Percentiles rank a stretch among this genome's conserved stretches.
These are phyloP conservation scores for Neckera pumila DNA, from an alignment of 225 moss, liverwort and hornwort species.

Conservation along the genomic window DNA sequence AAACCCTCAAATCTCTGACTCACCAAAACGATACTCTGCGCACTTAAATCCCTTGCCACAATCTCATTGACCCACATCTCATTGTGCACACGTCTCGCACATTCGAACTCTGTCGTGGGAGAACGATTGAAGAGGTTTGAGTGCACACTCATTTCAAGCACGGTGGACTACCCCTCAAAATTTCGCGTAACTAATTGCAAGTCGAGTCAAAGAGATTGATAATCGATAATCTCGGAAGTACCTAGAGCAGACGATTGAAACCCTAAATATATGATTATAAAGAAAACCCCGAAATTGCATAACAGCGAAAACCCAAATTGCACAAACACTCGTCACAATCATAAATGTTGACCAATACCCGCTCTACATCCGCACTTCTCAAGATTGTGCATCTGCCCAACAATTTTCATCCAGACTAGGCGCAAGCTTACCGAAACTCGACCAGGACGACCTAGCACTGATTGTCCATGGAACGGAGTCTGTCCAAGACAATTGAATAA, in stretches of 20 bases:
- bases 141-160: neutral
- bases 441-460: neutral
- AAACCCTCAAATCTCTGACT: neutral
- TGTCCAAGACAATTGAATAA: no score
- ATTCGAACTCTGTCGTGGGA: neutral
- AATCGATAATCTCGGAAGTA: neutral
- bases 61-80: neutral
- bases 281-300: neutral
- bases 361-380: neutral
- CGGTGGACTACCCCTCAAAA: neutral
- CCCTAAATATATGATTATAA: neutral
- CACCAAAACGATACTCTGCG: neutral
- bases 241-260: neutral
- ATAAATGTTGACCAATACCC: neutral
- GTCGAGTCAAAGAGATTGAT: neutral
- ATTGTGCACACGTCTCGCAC: neutral
- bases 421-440: neutral
- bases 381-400: neutral
- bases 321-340: neutral
- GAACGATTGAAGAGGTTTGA: no score
- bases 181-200: no score
- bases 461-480: neutral
- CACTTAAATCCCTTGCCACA: neutral
- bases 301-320: neutral
- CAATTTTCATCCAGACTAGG: neutral